phyloP scores from a whole-genome alignment of 2,329 filamentous ascomycete genomes.

The Trichoderma citrinoviride region DNA sequence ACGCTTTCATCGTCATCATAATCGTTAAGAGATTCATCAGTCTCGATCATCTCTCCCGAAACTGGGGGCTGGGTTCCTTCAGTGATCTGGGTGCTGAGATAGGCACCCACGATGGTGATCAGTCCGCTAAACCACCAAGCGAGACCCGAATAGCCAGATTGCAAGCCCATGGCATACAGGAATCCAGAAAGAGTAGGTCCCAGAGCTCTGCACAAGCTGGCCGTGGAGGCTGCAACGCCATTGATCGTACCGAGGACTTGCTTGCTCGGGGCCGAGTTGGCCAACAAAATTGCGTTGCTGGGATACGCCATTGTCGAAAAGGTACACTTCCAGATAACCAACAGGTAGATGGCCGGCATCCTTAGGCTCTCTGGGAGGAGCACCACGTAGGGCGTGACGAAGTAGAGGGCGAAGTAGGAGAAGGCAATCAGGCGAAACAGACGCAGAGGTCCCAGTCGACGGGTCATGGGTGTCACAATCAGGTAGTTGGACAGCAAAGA shows the following conservation, averaged over 20 bases:
- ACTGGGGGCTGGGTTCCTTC: constrained; percentile 54
- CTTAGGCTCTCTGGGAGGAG: constrained; percentile 71
- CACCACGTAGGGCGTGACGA: constrained; percentile 84
- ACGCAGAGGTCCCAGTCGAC: constrained; percentile 71
- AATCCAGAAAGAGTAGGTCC: constrained; percentile 85
- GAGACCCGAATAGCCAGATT: constrained; percentile 78
- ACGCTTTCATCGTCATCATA: constrained; percentile 36
- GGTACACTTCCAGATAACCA: constrained; percentile 89
- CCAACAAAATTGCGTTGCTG: constrained; percentile 81
- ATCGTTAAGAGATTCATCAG: constrained; percentile 35
- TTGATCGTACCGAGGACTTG: constrained; percentile 89
- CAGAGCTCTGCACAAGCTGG: constrained; percentile 82
- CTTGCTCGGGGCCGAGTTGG: constrained; percentile 81
- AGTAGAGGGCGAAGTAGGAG: constrained; percentile 83
- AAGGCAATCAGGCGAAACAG: constrained; percentile 80
- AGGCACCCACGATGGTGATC: constrained; percentile 71
- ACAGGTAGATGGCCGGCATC: constrained; percentile 70
- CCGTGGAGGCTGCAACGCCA: constrained; percentile 85
- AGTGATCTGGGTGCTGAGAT: constrained; percentile 72
- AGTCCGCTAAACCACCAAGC: constrained; percentile 90
- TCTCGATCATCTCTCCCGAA: constrained; percentile 41
- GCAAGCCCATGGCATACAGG: constrained; percentile 76
- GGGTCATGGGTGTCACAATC: constrained; percentile 75
- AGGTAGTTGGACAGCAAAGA: constrained; percentile 84
- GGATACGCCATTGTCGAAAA: constrained; percentile 90